Base-by-base conservation (phyloP, 768 basidiomycete genomes). In the Strobilomyces confusus region DNA sequence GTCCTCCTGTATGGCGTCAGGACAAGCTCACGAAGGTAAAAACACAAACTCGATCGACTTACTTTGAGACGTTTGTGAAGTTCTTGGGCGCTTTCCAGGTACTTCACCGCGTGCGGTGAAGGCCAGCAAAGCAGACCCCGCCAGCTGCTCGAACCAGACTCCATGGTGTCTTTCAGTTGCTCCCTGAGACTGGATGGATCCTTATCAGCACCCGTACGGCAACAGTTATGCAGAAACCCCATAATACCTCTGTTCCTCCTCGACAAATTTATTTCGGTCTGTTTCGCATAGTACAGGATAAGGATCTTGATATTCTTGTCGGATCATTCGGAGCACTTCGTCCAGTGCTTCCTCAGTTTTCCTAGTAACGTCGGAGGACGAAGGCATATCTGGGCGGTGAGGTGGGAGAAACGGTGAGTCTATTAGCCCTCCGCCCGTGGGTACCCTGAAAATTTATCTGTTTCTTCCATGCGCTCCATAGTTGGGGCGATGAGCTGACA, bases 361-460 rank as follows among this genome's bases (percentile, higher is more conserved):
- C n/a, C 36, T 29, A 13, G 36, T 45, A 23, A 19, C 5, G n/a
- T n/a, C n/a, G 25, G 51, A 38, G 25, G 54, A 49, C 19, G 47
- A 56, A 9, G 25, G 23, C 58, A 62, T 63, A 20, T 55, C 22
- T 14, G 20, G 1, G 20, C 22, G 14, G 11, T 23, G 4, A 5
- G 34, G 44, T 43, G 20, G 5, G 23, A 19, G 5, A 11, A 32
- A 23, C 9, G 33, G 34, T 0, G 33, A n/a, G 2, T 30, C 2
- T 19, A 4, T 6, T 14, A 4, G 32, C 29, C 29, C 29, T 6
- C 14, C 0, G 23, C 15, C 29, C 1, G 19, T 2, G 9, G 2
- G 23, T 19, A 20, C 14, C 23, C 6, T 22, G 33, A 33, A 13
- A 51, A 58, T 61, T 64, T 64, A 64, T 58, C 36, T 29, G 15